Evolutionary conservation across 1,139 yeast species (phyloP).

Genomic region (Candida sojae): DNA sequence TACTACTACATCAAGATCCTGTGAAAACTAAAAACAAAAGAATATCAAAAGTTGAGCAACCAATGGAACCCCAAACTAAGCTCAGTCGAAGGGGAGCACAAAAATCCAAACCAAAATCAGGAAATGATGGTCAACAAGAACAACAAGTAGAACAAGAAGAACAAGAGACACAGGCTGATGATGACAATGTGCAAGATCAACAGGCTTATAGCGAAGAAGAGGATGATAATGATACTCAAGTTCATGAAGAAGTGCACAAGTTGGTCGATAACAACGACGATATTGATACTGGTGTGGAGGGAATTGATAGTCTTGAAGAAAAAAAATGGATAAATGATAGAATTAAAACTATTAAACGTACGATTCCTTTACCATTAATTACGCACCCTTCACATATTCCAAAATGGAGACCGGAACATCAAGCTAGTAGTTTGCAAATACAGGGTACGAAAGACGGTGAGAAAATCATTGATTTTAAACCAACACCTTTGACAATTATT

Average conservation of each 20-base stretch:
- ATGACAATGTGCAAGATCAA: conserved; percentile 19
- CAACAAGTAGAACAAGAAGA: conserved; percentile 8
- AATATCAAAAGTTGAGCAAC: too few relatives aligned
- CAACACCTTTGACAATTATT: conserved; percentile 30
- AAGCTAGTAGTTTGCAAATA: conserved; percentile 37
- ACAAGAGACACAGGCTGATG: conserved; percentile 12
- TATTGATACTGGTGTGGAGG: neutral
- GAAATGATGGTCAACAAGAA: conserved; percentile 3
- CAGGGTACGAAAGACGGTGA: conserved; percentile 37
- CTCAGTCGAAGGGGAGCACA: conserved; percentile 7
- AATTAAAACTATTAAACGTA: conserved; percentile 45
- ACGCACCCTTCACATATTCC: conserved; percentile 79
- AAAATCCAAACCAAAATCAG: conserved; percentile 5
- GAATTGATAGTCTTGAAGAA: conserved; percentile 12
- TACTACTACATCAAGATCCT: neutral
- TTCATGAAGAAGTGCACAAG: conserved; percentile 5
- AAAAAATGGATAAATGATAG: conserved; percentile 22
- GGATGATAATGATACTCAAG: conserved; percentile 12
- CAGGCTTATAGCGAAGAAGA: conserved; percentile 15
- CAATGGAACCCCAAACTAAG: neutral
- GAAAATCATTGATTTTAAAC: conserved; percentile 33
- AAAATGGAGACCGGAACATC: conserved; percentile 55
- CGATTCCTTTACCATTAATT: conserved; percentile 60
- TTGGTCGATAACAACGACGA: neutral
- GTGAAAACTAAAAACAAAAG: neutral